phyloP scores from a whole-genome alignment of 306 rosid species.

The Inga leiocalycina region DNA sequence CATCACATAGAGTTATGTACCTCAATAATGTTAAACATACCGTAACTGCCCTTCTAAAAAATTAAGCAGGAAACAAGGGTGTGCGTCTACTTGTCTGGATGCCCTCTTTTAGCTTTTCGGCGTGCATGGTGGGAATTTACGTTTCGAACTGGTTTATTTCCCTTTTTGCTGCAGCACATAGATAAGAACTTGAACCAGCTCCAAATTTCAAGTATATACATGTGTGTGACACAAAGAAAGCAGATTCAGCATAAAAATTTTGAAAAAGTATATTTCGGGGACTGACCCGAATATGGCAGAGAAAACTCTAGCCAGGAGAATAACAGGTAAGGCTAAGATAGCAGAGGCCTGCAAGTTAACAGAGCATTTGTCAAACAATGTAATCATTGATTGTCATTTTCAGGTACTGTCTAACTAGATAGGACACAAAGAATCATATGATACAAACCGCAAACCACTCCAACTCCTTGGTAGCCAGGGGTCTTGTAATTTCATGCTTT shows the following conservation, averaged over 20 bases:
- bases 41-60: slow-evolving; percentile 37
- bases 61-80: slow-evolving; percentile 31
- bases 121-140: slow-evolving; percentile 57
- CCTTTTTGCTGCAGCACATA: slow-evolving; percentile 60
- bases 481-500: slow-evolving; percentile 74
- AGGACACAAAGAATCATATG: slow-evolving; percentile 16
- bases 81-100: slow-evolving; percentile 65
- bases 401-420: background rate
- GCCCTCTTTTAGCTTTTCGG: slow-evolving; percentile 82
- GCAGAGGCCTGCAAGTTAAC: slow-evolving; percentile 87
- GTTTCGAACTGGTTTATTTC: slow-evolving; percentile 55
- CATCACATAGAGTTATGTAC: background rate
- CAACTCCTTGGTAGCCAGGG: slow-evolving; percentile 89
- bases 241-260: slow-evolving; percentile 11
- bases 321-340: slow-evolving; percentile 78
- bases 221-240: background rate
- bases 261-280: background rate
- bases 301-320: slow-evolving; percentile 62
- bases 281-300: slow-evolving; percentile 78
- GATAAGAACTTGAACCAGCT: background rate
- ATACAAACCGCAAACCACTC: slow-evolving; percentile 94
- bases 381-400: background rate
- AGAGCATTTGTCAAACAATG: slow-evolving; percentile 31
- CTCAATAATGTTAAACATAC: slow-evolving; percentile 37
- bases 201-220: background rate